phyloP scores from a whole-genome alignment of 2,329 filamentous ascomycete genomes.

The Colletotrichum sp. region DNA sequence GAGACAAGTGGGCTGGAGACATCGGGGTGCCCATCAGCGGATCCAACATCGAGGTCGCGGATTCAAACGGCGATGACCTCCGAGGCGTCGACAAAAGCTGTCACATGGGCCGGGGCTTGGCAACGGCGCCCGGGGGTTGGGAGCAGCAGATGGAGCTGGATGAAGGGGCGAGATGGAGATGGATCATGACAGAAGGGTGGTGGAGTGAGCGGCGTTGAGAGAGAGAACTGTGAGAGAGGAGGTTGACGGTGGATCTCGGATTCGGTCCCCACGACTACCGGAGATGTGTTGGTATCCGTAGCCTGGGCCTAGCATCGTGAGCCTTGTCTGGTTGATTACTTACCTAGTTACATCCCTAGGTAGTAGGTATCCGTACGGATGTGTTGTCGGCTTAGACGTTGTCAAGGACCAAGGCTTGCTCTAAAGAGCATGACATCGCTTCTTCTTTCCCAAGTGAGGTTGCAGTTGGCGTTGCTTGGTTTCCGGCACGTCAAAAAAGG shows the following conservation, averaged over 20 bases:
- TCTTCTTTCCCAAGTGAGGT: background rate
- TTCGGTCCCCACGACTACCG: background rate
- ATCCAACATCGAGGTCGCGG: background rate
- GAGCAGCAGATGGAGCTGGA: background rate
- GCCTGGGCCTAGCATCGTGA: background rate
- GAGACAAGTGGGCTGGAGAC: background rate
- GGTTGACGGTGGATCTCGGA: background rate
- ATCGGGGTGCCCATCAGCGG: background rate
- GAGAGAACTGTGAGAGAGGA: background rate
- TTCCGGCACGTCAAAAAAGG: background rate
- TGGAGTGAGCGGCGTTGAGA: background rate
- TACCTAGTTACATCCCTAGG: background rate
- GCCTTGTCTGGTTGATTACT: background rate
- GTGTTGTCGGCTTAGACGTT: background rate
- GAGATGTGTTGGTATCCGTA: background rate
- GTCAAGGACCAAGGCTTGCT: background rate
- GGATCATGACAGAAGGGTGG: background rate
- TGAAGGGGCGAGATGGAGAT: background rate
- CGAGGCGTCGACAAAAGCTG: background rate
- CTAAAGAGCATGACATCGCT: background rate
- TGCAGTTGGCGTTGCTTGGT: background rate
- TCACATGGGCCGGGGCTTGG: slow-evolving; percentile 8
- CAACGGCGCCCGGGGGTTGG: slow-evolving; percentile 5
- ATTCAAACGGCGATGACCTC: slow-evolving; percentile 1
- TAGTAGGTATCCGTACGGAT: background rate